Conservation (phyloP, 176 grass and related monocot species). For the Juncus inflexus region DNA sequence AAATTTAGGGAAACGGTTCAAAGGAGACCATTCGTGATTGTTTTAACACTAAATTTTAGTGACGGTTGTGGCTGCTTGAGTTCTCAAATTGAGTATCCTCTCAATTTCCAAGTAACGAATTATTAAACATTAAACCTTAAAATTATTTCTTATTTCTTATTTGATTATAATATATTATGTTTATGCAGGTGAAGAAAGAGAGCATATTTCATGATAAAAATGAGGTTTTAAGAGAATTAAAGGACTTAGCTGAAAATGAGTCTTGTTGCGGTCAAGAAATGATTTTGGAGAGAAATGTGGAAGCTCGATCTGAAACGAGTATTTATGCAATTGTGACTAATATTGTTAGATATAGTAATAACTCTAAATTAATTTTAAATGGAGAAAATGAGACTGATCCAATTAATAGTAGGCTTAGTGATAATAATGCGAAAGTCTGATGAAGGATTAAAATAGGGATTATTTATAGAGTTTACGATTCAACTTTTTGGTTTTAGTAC, state of each 20-base stretch:
- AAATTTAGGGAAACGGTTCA: constrained; percentile 78
- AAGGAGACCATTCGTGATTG: constrained; percentile 62
- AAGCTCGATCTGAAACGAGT: constrained; percentile 45
- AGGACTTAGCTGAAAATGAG: constrained; percentile 37
- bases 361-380: constrained; percentile 25
- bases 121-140: constrained; percentile 4
- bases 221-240: constrained; percentile 41
- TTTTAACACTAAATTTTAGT: constrained; percentile 79
- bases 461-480: too few species aligned
- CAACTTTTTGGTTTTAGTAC: too few species aligned
- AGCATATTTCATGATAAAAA: constrained; percentile 50
- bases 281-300: constrained; percentile 46
- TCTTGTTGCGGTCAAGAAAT: constrained; percentile 48
- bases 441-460: too few species aligned
- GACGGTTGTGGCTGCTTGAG: constrained; percentile 64
- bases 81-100: constrained; percentile 62
- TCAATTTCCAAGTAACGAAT: constrained; percentile 68
- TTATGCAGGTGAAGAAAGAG: constrained; percentile 55
- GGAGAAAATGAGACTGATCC: constrained; percentile 5
- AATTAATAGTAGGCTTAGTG: neutral
- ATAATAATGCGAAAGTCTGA: too few species aligned
- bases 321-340: constrained; percentile 62
- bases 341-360: constrained; percentile 35
- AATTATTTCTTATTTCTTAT: constrained; percentile 18
- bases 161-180: constrained; percentile 16